Evolutionary conservation across 2,329 filamentous ascomycete species (phyloP).

Genomic region (Aspergillus novofumigatus): DNA sequence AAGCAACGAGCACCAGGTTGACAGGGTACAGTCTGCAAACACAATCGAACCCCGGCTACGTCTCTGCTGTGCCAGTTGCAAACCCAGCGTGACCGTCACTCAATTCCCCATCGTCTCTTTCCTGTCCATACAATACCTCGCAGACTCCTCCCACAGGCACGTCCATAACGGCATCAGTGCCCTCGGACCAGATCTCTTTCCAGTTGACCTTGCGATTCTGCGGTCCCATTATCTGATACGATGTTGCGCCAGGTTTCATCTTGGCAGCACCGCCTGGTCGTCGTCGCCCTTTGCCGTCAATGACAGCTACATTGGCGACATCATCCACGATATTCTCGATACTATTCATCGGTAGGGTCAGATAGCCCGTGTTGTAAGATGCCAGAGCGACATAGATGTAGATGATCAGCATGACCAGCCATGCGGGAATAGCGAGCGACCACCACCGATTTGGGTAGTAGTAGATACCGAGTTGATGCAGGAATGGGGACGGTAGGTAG

Average conservation of each 20-base stretch:
- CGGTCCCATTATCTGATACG: conserved; percentile 39
- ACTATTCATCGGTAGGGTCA: conserved; percentile 74
- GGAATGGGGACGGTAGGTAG: conserved; percentile 84
- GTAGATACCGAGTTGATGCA: conserved; percentile 88
- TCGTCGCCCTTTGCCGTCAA: conserved; percentile 67
- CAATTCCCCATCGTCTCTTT: conserved; percentile 35
- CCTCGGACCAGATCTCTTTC: conserved; percentile 80
- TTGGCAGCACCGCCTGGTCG: conserved; percentile 41
- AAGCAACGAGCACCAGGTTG: neutral
- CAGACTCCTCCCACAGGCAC: conserved; percentile 92
- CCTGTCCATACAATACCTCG: conserved; percentile 80
- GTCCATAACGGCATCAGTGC: conserved; percentile 97
- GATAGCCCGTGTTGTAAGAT: conserved; percentile 80
- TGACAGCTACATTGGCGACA: conserved; percentile 75
- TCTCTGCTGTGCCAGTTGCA: neutral
- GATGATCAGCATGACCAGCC: conserved; percentile 78
- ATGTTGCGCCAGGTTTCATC: conserved; percentile 39
- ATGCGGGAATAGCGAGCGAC: conserved; percentile 87
- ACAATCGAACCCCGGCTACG: neutral
- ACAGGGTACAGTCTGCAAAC: neutral
- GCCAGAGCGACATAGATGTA: conserved; percentile 95
- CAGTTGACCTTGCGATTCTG: conserved; percentile 58
- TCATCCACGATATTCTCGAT: conserved; percentile 92
- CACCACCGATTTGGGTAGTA: conserved; percentile 99
- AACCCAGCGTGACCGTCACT: conserved; percentile 6